Evolutionary conservation across 1,139 yeast genomes (phyloP), one percentile per base, ranked within the genome.

Genomic region (Spathaspora sp.): DNA sequence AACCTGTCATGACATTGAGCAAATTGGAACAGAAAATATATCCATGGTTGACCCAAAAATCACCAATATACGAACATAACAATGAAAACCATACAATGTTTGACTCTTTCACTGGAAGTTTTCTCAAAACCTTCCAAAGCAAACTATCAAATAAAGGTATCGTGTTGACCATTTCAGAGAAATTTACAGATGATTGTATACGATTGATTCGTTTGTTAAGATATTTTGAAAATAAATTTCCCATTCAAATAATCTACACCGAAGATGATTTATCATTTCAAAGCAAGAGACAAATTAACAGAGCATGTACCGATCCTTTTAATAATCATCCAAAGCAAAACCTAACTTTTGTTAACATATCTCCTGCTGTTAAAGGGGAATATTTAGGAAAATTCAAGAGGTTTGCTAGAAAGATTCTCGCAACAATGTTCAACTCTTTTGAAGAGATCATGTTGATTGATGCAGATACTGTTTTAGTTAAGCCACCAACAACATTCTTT

Each of bases 341-440:
- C 6, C 51, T 80, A 7, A 68, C 70, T 54, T 69, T 78, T 45
- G 68, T 80, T 4, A 67, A 79, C 55, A 73, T 73, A 2, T 44
- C 62, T 0, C 54, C 57, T 0, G 55, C 76, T 3, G 51, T 80
- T 9, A 52, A 57, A 11, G 46, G 52, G 1, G 46, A 54, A 2
- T 68, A 65, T 49, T 45, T 55, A 4, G 54, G 51, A 26, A 62
- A 66, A 34, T 72, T 75, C 47, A 57, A 62, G n/a, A 65, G 62
- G 0, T 76, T 64, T 52, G 76, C 76, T 41, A 77, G 78, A 55
- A 80, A 80, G 56, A 67, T 81, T 52, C 49, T 76, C 16, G 81
- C 83, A 2, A 59, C 70, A 18, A 47, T 78, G 26, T 78, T 80
- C 59, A 77, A 70, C 43, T 68, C 81, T 0, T 79, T 80, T 50